Evolutionary conservation across 2,329 filamentous ascomycete genomes (phyloP).

Genomic region (Colletotrichum cereale): DNA sequence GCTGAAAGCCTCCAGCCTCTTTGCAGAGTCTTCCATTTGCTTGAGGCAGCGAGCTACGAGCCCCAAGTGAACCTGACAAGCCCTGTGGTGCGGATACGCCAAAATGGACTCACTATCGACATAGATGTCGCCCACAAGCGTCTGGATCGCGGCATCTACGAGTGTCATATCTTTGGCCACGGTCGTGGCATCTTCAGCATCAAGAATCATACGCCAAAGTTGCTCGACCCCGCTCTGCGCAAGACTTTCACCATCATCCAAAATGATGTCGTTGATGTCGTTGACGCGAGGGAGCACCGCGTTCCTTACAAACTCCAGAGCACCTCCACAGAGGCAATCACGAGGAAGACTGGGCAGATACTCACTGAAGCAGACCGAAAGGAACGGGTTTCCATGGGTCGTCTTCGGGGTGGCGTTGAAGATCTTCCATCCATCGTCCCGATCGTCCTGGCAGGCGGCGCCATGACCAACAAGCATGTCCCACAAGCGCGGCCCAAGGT

Average conservation of each 20-base stretch:
- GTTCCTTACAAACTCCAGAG: slow-evolving; percentile 73
- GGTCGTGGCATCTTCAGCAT: slow-evolving; percentile 73
- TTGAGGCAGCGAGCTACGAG: slow-evolving; percentile 80
- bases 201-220: slow-evolving; percentile 86
- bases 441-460: slow-evolving; percentile 70
- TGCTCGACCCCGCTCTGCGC: slow-evolving; percentile 72
- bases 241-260: slow-evolving; percentile 65
- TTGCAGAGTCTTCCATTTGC: slow-evolving; percentile 75
- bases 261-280: slow-evolving; percentile 56
- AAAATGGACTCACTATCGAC: slow-evolving; percentile 68
- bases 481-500: slow-evolving; percentile 77
- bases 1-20: slow-evolving; percentile 63
- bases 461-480: slow-evolving; percentile 76
- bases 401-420: slow-evolving; percentile 63
- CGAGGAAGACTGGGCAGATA: slow-evolving; percentile 70
- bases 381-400: slow-evolving; percentile 66
- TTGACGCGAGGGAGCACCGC: slow-evolving; percentile 62
- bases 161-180: slow-evolving; percentile 54
- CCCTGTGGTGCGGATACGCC: slow-evolving; percentile 62
- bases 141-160: slow-evolving; percentile 70
- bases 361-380: slow-evolving; percentile 64
- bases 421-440: slow-evolving; percentile 77
- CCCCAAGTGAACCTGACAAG: slow-evolving; percentile 72
- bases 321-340: slow-evolving; percentile 69
- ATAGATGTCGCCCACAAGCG: slow-evolving; percentile 79